Conservation (phyloP, 1,284 basidiomycete genomes). For the Schizophyllum commune region DNA sequence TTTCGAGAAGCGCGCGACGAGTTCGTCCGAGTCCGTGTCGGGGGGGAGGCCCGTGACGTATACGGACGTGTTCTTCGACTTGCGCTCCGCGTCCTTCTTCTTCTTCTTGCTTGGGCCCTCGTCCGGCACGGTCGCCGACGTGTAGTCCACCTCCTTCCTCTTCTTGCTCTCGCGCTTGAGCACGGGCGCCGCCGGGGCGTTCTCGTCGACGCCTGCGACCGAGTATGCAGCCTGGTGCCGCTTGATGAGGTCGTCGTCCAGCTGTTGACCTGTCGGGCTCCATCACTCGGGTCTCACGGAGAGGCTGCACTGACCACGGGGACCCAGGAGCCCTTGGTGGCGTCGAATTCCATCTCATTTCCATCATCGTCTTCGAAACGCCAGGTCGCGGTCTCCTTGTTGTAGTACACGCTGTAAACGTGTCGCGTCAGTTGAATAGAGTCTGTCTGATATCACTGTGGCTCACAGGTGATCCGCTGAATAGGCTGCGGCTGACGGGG, state of each 20-base stretch:
- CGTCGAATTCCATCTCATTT: conserved; percentile 83
- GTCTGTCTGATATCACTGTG: too few relatives aligned
- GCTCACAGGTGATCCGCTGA: too few relatives aligned
- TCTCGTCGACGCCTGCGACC: conserved; percentile 84
- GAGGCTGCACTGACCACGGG: conserved; percentile 55
- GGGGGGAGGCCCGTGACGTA: conserved; percentile 84
- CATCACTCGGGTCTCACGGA: neutral
- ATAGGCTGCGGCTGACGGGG: too few relatives aligned
- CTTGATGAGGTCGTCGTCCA: conserved; percentile 76
- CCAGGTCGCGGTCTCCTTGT: conserved; percentile 74
- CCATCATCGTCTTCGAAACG: conserved; percentile 86
- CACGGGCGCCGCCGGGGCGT: conserved; percentile 77
- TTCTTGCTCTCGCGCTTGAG: conserved; percentile 75
- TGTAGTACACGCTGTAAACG: conserved; percentile 73
- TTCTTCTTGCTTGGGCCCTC: conserved; percentile 57
- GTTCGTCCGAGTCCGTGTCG: conserved; percentile 69
- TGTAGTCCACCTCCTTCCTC: conserved; percentile 76
- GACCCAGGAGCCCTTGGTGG: conserved; percentile 68
- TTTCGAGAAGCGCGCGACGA: conserved; percentile 79
- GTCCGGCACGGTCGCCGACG: conserved; percentile 39
- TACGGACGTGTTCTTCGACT: conserved; percentile 87
- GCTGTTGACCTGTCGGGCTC: conserved; percentile 26
- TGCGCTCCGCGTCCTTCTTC: conserved; percentile 45
- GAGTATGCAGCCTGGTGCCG: conserved; percentile 92
- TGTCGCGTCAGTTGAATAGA: neutral